phyloP scores from a whole-genome alignment of 1,284 basidiomycete genomes.

The Trichosporon inkin region DNA sequence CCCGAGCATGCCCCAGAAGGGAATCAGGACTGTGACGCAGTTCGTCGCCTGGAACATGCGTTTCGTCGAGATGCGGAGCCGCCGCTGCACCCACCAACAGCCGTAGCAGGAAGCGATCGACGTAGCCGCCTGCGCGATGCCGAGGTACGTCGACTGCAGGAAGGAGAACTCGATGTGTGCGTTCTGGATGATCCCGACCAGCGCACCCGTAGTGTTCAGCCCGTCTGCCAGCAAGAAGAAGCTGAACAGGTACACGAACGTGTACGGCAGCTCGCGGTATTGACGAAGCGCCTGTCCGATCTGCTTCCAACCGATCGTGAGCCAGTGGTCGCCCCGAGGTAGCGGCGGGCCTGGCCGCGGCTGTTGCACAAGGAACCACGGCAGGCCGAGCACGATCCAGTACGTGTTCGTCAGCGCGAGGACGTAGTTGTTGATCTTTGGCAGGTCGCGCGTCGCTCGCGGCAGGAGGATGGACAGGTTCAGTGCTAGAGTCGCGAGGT shows the following conservation, averaged over 20 bases:
- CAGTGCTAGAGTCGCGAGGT: constrained; percentile 62
- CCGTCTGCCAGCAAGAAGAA: constrained; percentile 63
- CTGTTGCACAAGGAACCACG: constrained; percentile 78
- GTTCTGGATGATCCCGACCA: constrained; percentile 57
- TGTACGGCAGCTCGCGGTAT: constrained; percentile 58
- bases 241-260: constrained; percentile 67
- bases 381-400: constrained; percentile 70
- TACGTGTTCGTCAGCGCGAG: constrained; percentile 58
- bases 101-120: constrained; percentile 58
- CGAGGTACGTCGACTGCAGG: constrained; percentile 70
- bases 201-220: constrained; percentile 28
- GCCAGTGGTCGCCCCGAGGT: constrained; percentile 65
- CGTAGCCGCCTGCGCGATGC: constrained; percentile 65
- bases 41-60: constrained; percentile 65
- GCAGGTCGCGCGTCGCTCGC: constrained; percentile 53
- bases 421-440: constrained; percentile 60
- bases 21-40: constrained; percentile 68
- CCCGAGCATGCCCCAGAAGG: constrained; percentile 80
- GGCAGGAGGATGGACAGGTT: constrained; percentile 71
- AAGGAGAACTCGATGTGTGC: constrained; percentile 69
- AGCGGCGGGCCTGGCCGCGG: constrained; percentile 67
- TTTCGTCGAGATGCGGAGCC: constrained; percentile 60
- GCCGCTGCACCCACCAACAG: constrained; percentile 75
- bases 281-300: constrained; percentile 67
- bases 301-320: constrained; percentile 79